Evolutionary conservation across 805 yeast species (phyloP).

Genomic region (Wickerhamiella allomyrinae): DNA sequence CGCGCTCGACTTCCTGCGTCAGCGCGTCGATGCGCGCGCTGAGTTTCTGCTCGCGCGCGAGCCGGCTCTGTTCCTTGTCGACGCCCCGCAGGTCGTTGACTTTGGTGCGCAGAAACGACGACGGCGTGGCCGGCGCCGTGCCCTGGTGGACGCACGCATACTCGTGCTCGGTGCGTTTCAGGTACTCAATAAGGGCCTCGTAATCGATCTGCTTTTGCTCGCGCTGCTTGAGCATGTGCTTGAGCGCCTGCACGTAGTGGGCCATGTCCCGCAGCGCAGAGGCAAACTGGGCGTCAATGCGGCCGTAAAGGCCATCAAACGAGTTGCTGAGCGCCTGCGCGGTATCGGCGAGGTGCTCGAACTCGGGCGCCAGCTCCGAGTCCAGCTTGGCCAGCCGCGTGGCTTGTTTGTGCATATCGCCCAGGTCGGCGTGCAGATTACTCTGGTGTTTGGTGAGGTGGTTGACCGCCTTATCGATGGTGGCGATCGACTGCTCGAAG

Average conservation of each 20-base stretch:
- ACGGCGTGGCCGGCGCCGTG: conserved; percentile 24
- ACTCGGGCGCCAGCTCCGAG: conserved; percentile 27
- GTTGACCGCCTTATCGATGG: conserved; percentile 64
- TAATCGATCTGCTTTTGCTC: conserved; percentile 86
- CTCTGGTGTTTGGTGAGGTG: conserved; percentile 59
- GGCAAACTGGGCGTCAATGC: conserved; percentile 65
- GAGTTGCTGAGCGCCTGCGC: conserved; percentile 32
- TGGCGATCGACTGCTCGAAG: conserved; percentile 66
- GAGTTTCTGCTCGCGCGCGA: conserved; percentile 37
- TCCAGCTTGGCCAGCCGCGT: conserved; percentile 49
- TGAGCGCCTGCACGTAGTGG: conserved; percentile 55
- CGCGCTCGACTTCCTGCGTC: conserved; percentile 35
- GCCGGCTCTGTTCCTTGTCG: conserved; percentile 41
- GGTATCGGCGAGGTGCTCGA: conserved; percentile 35
- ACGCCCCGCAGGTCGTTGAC: conserved; percentile 51
- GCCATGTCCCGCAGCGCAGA: conserved; percentile 77
- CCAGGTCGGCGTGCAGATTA: conserved; percentile 60
- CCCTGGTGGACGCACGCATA: conserved; percentile 40
- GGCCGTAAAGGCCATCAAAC: conserved; percentile 31
- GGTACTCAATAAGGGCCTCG: conserved; percentile 71
- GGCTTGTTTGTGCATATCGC: conserved; percentile 55
- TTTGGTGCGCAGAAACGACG: conserved; percentile 40
- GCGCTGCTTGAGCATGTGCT: conserved; percentile 60
- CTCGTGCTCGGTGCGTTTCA: conserved; percentile 56
- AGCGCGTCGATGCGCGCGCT: conserved; percentile 36